Evolutionary conservation across 768 basidiomycete species (phyloP).

Genomic region (Sarcodon aspratus): DNA sequence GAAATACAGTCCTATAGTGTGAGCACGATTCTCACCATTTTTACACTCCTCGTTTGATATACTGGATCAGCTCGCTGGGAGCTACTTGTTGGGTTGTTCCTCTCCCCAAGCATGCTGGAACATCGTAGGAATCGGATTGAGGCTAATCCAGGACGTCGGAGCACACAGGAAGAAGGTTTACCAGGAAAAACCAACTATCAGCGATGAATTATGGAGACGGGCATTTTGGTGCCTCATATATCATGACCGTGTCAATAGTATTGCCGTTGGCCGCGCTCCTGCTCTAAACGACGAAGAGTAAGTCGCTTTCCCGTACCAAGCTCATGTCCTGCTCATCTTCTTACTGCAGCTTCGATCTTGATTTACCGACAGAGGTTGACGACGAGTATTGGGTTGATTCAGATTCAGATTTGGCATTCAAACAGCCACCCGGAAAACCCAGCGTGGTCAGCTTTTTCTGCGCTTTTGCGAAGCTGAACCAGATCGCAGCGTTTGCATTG

Average conservation of each 20-base stretch:
- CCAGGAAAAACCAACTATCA: slow-evolving; percentile 27
- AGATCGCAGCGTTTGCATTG: neutral
- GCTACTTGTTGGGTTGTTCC: slow-evolving; percentile 4
- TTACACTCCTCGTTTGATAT: slow-evolving; percentile 7
- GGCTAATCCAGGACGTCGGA: slow-evolving; percentile 49
- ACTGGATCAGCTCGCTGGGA: slow-evolving; percentile 5
- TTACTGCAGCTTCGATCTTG: slow-evolving; percentile 17
- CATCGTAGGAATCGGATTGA: slow-evolving; percentile 34
- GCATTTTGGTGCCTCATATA: slow-evolving; percentile 54
- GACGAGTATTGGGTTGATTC: slow-evolving; percentile 28
- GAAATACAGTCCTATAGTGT: slow-evolving; percentile 6
- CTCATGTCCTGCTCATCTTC: no score
- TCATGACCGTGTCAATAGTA: slow-evolving; percentile 30
- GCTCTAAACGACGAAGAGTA: slow-evolving; percentile 62
- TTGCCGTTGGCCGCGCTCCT: slow-evolving; percentile 46
- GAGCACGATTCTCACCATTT: slow-evolving; percentile 8
- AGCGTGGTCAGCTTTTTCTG: slow-evolving; percentile 9
- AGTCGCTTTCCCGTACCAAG: slow-evolving; percentile 10
- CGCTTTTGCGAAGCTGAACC: neutral
- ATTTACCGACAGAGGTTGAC: slow-evolving; percentile 28
- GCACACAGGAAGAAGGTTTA: slow-evolving; percentile 60
- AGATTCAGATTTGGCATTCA: slow-evolving; percentile 15
- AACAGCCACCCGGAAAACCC: slow-evolving; percentile 23
- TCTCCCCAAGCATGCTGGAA: slow-evolving; percentile 7
- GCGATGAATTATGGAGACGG: slow-evolving; percentile 69